Base-by-base conservation (phyloP, 768 basidiomycete species). In the Obba rivulosa region DNA sequence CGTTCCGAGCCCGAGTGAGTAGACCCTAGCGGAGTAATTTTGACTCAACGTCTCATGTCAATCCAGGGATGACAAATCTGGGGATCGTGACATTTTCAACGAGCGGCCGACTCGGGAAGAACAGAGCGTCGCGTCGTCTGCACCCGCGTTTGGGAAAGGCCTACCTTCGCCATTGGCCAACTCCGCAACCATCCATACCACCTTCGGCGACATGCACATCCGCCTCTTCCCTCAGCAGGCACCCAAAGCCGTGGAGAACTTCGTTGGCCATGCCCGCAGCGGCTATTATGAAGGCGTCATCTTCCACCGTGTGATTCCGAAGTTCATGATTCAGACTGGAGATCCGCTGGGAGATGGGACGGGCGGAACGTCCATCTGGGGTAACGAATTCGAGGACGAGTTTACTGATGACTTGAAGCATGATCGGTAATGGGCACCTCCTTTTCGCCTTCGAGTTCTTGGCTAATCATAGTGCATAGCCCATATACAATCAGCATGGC, bases 321-420 rank as follows among this genome's bases (percentile, higher is more conserved):
- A 99, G 69, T 99, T 99, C 62, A 95, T 95, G 93, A 87, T 96
- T 48, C 93, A 96, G 73, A 95, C 92, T 3, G 92, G 92, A 25
- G 92, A 95, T 60, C 93, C 93, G 2, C 70, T 93, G n/a, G 92
- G 90, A 18, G 91, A 96, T 67, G 93, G 92, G 4, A 94, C 92
- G 1, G 92, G 92, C 14, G 93, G 93, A 13, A 81, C 76, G 43
- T 91, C 87, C 11, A 90, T 95, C 50, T 96, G 93, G 92, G 92
- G 83, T 2, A 66, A 71, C 46, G 88, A 92, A 37, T 94, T 95
- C 57, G 92, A 92, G 62, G 92, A 97, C 62, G 95, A 98, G 68
- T 92, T 98, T 60, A 77, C 84, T 17, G 85, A 93, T 55, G 85
- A 89, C 39, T 69, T 93, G 51, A 85, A 83, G 67, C 94, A 97